Evolutionary conservation across 306 rosid genomes (phyloP).

Genomic region (Cucumis hystrix): DNA sequence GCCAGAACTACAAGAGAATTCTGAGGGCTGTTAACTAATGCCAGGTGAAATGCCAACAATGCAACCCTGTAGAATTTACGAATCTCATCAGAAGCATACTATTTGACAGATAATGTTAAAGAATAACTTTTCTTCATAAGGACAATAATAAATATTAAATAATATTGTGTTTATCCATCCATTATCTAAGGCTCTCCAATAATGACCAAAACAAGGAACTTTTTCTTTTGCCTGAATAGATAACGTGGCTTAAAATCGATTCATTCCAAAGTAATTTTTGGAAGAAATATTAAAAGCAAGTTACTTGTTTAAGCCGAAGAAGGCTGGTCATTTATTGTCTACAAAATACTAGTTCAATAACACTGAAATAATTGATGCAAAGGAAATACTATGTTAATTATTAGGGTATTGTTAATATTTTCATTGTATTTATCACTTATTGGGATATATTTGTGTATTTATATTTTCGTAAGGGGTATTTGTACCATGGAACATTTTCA

Average conservation of each 20-base stretch:
- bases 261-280: background rate
- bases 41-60: slow-evolving; percentile 69
- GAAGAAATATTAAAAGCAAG: background rate
- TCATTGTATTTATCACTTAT: no score
- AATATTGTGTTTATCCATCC: background rate
- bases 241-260: background rate
- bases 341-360: background rate
- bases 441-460: no score
- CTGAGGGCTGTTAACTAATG: slow-evolving; percentile 58
- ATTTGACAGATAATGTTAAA: background rate
- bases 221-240: no score
- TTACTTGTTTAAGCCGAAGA: background rate
- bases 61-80: slow-evolving; percentile 45
- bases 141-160: background rate
- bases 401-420: no score
- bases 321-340: background rate
- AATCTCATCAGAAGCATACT: background rate
- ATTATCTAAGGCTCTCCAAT: background rate
- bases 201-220: background rate
- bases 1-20: slow-evolving; percentile 45
- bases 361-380: background rate
- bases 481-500: no score
- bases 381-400: background rate
- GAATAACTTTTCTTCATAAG: background rate
- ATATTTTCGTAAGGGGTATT: no score